Percentiles rank a stretch among this genome's conserved stretches.
Evolutionary conservation across 345 rosid genomes (phyloP).

Genomic region (Trapa incisa): DNA sequence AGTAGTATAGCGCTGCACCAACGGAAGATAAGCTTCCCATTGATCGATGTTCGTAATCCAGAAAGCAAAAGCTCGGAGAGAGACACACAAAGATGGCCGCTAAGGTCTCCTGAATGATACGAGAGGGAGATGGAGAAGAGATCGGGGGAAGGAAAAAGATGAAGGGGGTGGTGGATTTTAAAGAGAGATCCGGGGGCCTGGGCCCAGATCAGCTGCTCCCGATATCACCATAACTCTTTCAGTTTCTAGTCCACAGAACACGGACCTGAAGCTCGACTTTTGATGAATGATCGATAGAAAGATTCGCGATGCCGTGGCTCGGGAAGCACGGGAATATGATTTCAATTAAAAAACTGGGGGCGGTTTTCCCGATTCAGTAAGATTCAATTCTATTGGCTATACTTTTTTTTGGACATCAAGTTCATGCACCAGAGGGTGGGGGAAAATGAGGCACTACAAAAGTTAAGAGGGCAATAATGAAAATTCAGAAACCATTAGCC

Average conservation of each 20-base stretch:
- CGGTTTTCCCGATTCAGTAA: conserved; percentile 5
- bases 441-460: neutral
- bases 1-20: conserved; percentile 22
- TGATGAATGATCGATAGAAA: too few relatives aligned
- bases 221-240: conserved; percentile 6
- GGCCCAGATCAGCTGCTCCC: conserved; percentile 15
- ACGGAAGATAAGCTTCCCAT: conserved; percentile 1
- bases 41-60: too few relatives aligned
- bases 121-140: neutral
- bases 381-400: conserved; percentile 6
- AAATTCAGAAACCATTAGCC: neutral
- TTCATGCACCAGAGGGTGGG: neutral
- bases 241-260: too few relatives aligned
- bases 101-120: neutral
- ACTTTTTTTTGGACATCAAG: neutral
- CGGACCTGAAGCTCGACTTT: too few relatives aligned
- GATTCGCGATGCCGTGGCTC: too few relatives aligned
- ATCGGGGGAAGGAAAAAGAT: neutral
- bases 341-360: conserved; percentile 6
- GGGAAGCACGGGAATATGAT: too few relatives aligned
- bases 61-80: too few relatives aligned
- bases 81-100: neutral
- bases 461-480: neutral
- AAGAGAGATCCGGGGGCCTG: neutral
- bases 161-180: neutral